A percentile compares a stretch with the other conserved stretches of the same genome.
Evolutionary conservation across 306 rosid genomes (phyloP).

Genomic region (Rosa lucieae): DNA sequence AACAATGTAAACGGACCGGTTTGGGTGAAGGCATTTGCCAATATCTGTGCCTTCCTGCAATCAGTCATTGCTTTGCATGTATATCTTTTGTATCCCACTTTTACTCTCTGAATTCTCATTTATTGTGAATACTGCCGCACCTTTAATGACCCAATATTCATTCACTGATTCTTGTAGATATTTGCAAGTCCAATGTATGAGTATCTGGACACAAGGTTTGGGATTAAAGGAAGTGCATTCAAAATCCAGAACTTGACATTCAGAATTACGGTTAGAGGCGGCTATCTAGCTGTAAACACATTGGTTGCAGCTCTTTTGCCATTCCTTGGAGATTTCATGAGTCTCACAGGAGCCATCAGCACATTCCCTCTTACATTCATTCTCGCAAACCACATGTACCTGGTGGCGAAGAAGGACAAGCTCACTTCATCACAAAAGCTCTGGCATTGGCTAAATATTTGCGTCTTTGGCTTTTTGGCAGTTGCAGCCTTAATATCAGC

Average conservation of each 20-base stretch:
- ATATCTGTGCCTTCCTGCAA: slow-evolving; percentile 82
- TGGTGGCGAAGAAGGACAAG: slow-evolving; percentile 72
- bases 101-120: neutral
- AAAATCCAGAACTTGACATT: slow-evolving; percentile 56
- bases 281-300: slow-evolving; percentile 72
- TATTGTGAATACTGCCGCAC: neutral
- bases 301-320: slow-evolving; percentile 80
- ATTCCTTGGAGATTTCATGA: slow-evolving; percentile 98
- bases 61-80: slow-evolving; percentile 89
- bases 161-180: slow-evolving; percentile 49
- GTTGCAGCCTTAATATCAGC: slow-evolving; percentile 78
- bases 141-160: slow-evolving; percentile 13
- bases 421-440: slow-evolving; percentile 54
- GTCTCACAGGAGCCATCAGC: slow-evolving; percentile 96
- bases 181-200: slow-evolving; percentile 99
- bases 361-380: slow-evolving; percentile 93
- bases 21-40: slow-evolving; percentile 75
- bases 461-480: slow-evolving; percentile 71
- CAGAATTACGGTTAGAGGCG: slow-evolving; percentile 72
- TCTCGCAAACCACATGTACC: slow-evolving; percentile 90
- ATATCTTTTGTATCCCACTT: slow-evolving; percentile 16
- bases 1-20: slow-evolving; percentile 73
- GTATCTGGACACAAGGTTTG: slow-evolving; percentile 70
- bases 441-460: slow-evolving; percentile 94
- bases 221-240: slow-evolving; percentile 72